Evolutionary conservation across 1,284 basidiomycete genomes (phyloP).

Genomic region (Neolentinus lepideus): DNA sequence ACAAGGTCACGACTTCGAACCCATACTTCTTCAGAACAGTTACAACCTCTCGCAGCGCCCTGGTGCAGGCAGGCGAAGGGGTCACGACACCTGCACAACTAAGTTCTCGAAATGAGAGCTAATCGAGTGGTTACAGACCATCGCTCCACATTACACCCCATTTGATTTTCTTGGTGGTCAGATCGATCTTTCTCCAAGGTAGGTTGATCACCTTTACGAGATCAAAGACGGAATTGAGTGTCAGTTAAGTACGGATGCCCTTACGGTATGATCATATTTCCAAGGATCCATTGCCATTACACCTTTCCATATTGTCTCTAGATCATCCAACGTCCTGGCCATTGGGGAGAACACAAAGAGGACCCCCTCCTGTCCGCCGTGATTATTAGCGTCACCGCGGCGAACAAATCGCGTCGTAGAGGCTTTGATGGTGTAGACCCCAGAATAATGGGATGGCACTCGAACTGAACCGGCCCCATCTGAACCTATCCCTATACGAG

Average conservation of each 20-base stretch:
- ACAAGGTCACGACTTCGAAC: constrained; percentile 47
- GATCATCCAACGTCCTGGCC: constrained; percentile 60
- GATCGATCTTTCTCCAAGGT: not conserved
- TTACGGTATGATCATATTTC: constrained; percentile 44
- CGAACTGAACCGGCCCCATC: constrained; percentile 70
- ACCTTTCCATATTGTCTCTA: constrained; percentile 55
- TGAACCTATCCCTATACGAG: constrained; percentile 66
- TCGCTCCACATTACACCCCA: constrained; percentile 52
- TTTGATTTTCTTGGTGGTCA: constrained; percentile 23
- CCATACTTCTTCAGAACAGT: constrained; percentile 39
- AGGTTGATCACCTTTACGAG: not conserved
- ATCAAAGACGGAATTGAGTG: not conserved
- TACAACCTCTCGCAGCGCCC: constrained; percentile 48
- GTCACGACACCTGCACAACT: constrained; percentile 31
- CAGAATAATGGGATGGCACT: constrained; percentile 68
- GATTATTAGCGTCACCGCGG: constrained; percentile 36
- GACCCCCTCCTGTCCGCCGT: constrained; percentile 58
- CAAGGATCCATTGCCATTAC: constrained; percentile 53
- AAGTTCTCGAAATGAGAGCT: not conserved
- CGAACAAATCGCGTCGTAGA: constrained; percentile 40
- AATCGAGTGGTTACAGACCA: constrained; percentile 24
- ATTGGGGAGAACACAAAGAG: constrained; percentile 58
- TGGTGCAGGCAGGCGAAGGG: constrained; percentile 50
- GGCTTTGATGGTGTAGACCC: constrained; percentile 59
- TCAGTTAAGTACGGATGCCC: not conserved